phyloP scores from a whole-genome alignment of 768 basidiomycete genomes.

The Phlebiopsis flavidoalba region DNA sequence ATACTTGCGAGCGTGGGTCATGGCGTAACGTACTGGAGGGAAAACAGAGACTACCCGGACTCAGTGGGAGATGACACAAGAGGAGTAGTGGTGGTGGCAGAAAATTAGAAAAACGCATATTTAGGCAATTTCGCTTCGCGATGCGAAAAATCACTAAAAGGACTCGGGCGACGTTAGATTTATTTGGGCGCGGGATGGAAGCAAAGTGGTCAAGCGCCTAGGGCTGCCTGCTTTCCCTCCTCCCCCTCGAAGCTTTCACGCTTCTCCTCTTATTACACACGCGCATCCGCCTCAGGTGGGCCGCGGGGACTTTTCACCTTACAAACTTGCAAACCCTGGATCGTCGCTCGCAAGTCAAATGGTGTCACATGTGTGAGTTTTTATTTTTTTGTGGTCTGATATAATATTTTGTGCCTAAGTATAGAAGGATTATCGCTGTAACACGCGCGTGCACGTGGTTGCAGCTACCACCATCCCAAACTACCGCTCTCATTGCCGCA shows the following conservation, averaged over 20 bases:
- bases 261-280: constrained; percentile 13
- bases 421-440: too few species aligned
- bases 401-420: too few species aligned
- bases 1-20: constrained; percentile 5
- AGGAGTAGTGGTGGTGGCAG: constrained; percentile 1
- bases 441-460: too few species aligned
- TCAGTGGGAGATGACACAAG: neutral
- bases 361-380: too few species aligned
- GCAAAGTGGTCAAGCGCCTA: neutral
- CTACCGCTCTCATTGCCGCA: too few species aligned
- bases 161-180: constrained; percentile 8
- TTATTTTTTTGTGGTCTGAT: too few species aligned
- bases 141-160: constrained; percentile 8
- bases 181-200: neutral
- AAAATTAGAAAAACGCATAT: neutral
- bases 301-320: constrained; percentile 3
- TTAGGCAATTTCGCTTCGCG: constrained; percentile 6
- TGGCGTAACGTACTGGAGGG: neutral
- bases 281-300: constrained; percentile 1
- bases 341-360: constrained; percentile 14
- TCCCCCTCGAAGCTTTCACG: constrained; percentile 4
- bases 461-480: too few species aligned
- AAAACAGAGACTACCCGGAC: neutral
- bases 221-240: neutral
- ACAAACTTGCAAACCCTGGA: constrained; percentile 21